A percentile compares a stretch with the other conserved stretches of the same genome.
Evolutionary conservation across 768 basidiomycete genomes (phyloP).

Genomic region (Macrolepiota dolichaula): DNA sequence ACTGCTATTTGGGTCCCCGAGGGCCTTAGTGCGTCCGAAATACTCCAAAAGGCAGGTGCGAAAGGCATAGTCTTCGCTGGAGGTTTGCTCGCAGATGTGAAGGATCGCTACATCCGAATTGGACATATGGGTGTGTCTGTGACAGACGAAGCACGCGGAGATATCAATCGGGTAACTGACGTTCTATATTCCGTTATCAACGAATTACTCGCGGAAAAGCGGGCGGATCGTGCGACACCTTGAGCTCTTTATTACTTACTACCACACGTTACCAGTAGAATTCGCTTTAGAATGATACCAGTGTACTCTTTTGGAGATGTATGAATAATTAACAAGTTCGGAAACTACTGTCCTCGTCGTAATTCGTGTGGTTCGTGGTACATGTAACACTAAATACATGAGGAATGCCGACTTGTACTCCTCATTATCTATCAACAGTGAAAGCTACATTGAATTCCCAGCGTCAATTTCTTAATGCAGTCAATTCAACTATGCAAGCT

Average conservation of each 20-base stretch:
- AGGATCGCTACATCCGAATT: conserved; percentile 72
- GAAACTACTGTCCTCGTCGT: too few relatives aligned
- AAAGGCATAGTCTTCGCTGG: conserved; percentile 76
- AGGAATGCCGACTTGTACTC: too few relatives aligned
- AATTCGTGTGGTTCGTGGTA: too few relatives aligned
- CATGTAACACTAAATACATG: too few relatives aligned
- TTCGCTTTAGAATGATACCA: too few relatives aligned
- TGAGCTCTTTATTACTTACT: too few relatives aligned
- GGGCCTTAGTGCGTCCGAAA: conserved; percentile 60
- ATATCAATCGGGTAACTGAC: conserved; percentile 55
- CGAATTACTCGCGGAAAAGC: conserved; percentile 4
- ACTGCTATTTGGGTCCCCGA: conserved; percentile 82
- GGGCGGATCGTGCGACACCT: background rate
- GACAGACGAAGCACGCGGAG: conserved; percentile 59
- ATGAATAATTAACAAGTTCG: background rate
- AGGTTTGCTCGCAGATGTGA: conserved; percentile 76
- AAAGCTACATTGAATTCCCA: too few relatives aligned
- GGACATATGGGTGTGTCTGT: conserved; percentile 87
- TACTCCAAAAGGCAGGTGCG: conserved; percentile 63
- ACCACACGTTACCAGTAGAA: too few relatives aligned
- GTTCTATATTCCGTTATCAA: background rate
- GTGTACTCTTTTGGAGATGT: too few relatives aligned
- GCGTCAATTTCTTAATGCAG: too few relatives aligned
- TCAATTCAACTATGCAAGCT: conserved; percentile 40
- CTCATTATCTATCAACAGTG: too few relatives aligned